phyloP scores from a whole-genome alignment of 225 moss, liverwort and hornwort species.

The Asterella californica region DNA sequence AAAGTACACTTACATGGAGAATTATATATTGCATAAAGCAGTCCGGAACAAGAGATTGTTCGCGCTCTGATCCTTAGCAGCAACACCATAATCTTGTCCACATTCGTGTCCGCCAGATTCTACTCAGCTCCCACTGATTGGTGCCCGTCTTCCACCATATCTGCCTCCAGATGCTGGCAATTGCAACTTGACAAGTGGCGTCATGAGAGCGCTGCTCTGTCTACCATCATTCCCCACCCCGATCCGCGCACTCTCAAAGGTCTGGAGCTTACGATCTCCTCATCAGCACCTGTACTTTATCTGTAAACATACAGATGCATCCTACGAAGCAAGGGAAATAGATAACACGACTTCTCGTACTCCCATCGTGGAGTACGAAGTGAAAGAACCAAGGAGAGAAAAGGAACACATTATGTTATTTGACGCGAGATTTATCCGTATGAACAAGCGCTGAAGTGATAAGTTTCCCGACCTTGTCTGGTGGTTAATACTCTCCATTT shows the following conservation, averaged over 20 bases:
- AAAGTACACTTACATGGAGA: neutral
- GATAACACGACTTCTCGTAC: too few relatives aligned
- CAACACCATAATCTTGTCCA: neutral
- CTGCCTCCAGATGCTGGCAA: neutral
- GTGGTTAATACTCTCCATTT: too few relatives aligned
- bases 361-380: too few relatives aligned
- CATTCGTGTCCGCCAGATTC: neutral
- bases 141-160: neutral
- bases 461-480: too few relatives aligned
- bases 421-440: too few relatives aligned
- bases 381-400: too few relatives aligned
- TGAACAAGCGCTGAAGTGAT: too few relatives aligned
- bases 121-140: neutral
- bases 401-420: too few relatives aligned
- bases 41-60: neutral
- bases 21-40: neutral
- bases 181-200: neutral
- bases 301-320: neutral
- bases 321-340: too few relatives aligned
- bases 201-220: neutral
- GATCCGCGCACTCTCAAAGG: neutral
- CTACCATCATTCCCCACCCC: neutral
- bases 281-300: neutral
- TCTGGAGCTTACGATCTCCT: neutral
- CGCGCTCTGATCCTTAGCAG: neutral